Evolutionary conservation across 768 basidiomycete species (phyloP).

Genomic region (Naematelia aurantialba): DNA sequence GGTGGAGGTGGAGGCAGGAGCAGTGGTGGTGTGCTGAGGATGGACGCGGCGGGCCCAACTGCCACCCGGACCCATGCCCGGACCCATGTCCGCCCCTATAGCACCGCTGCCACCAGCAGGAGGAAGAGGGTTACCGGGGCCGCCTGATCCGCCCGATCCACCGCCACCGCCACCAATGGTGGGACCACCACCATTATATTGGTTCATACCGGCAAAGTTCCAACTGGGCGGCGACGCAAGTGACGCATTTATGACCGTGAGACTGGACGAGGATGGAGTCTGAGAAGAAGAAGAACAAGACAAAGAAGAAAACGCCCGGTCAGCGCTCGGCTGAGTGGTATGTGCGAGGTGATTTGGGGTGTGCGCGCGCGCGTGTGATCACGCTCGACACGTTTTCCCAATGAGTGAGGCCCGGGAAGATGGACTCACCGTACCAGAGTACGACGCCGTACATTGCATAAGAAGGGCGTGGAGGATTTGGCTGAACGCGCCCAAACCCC

Average conservation of each 20-base stretch:
- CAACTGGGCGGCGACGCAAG: not conserved
- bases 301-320: not conserved
- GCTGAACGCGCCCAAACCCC: no score
- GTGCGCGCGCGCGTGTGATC: no score
- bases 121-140: not conserved
- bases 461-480: not conserved
- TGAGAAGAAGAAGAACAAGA: not conserved
- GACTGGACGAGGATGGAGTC: not conserved
- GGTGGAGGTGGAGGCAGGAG: no score
- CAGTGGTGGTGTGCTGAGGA: not conserved
- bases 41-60: no score
- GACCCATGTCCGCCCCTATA: no score
- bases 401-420: not conserved
- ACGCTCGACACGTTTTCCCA: no score
- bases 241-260: not conserved
- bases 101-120: no score
- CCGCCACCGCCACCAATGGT: not conserved
- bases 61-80: no score
- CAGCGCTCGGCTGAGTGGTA: no score
- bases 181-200: not conserved
- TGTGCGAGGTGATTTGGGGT: no score
- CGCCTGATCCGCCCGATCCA: no score
- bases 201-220: not conserved
- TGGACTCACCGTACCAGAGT: not conserved
- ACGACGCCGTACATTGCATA: not conserved